Base-by-base conservation (phyloP, 2,329 filamentous ascomycete species). In the Tolypocladium paradoxum region DNA sequence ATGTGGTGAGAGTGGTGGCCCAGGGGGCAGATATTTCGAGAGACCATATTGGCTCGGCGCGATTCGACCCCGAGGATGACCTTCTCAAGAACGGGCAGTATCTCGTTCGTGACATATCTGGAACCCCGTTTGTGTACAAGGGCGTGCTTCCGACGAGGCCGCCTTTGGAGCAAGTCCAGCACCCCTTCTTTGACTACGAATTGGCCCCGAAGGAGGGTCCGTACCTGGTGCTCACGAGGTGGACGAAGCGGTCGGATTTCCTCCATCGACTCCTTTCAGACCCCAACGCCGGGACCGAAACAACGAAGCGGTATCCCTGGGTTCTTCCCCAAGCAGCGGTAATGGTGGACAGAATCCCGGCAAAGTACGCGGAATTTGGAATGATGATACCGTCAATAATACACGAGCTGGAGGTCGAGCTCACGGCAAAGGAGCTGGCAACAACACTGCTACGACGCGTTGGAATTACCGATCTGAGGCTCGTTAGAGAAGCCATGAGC, bases 321-420 rank as follows among this genome's bases (percentile, higher is more conserved):
- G 71, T 76, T 6, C 63, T 84, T 4, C 76, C 77, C 0, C 62
- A 72, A 2, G 58, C 68, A 0, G 68, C 68, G n/a, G 81, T 81
- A 52, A 74, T 63, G 0, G 65, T 79, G 0, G 81, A 84, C 55
- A 58, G 59, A 2, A 60, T 81, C 2, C 72, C 76, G 0, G 61
- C 71, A 7, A 65, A 66, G 8, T 72, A 74, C 54, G 72, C 70
- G 1, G 68, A 73, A 47, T 75, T 83, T 31, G 80, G 76, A 2
- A 72, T 85, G 51, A 74, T 93, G 37, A 76, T 93, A 6, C 90
- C 91, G 0, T 84, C 83, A 0, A 81, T 96, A 36, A 71, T 87
- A 18, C 81, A 89, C 58, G 79, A 80, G n/a, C 61, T 92, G 2
- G 86, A 87, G 57, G 72, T 82, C 0, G 72, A 77, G 29, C 69